Conservation (phyloP, 2,329 filamentous ascomycete species). For the Calonectria naviculata region DNA sequence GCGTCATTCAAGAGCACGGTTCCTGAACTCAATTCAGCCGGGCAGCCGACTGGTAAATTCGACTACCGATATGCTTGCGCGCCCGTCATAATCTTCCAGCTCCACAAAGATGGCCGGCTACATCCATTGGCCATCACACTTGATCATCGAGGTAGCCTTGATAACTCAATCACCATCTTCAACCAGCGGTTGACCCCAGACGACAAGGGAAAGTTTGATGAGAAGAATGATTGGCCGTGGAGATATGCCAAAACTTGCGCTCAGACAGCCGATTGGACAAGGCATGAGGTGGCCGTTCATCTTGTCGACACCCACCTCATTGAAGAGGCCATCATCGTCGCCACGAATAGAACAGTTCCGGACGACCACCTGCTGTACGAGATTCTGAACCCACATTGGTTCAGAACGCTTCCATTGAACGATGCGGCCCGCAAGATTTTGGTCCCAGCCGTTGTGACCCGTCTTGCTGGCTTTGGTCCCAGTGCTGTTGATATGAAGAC, state of each 20-base stretch:
- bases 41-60: neutral
- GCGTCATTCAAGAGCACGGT: slow-evolving; percentile 15
- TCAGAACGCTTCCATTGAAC: slow-evolving; percentile 27
- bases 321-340: slow-evolving; percentile 32
- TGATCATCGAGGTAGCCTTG: slow-evolving; percentile 24
- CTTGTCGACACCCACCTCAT: slow-evolving; percentile 32
- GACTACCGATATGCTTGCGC: slow-evolving; percentile 22
- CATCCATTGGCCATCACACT: slow-evolving; percentile 29
- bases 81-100: slow-evolving; percentile 26
- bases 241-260: slow-evolving; percentile 32
- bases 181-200: slow-evolving; percentile 23
- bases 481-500: no score
- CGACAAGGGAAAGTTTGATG: slow-evolving; percentile 5
- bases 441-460: slow-evolving; percentile 17
- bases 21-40: no score
- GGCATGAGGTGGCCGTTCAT: slow-evolving; percentile 28
- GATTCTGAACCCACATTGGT: slow-evolving; percentile 30
- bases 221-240: slow-evolving; percentile 33
- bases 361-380: slow-evolving; percentile 26
- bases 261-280: slow-evolving; percentile 29
- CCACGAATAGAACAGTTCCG: slow-evolving; percentile 24
- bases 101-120: slow-evolving; percentile 25
- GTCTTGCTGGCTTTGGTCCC: slow-evolving; percentile 26
- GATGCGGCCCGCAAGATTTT: slow-evolving; percentile 12
- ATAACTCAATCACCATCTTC: slow-evolving; percentile 27